Percentiles rank a stretch among this genome's conserved stretches.
Conservation (phyloP, 2,329 filamentous ascomycete species). For the Fusarium equiseti region DNA sequence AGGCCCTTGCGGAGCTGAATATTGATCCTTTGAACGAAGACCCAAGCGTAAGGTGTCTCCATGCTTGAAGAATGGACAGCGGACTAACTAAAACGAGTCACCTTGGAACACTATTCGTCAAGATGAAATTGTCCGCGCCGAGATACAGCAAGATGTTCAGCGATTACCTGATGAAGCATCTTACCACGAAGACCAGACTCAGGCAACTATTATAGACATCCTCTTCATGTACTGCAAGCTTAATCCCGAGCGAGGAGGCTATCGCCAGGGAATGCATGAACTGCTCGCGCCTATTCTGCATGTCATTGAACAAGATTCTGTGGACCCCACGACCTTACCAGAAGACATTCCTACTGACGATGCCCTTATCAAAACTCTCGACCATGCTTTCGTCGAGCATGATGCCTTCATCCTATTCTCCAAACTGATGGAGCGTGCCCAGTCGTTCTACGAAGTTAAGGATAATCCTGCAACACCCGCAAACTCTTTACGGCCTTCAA, state of each 20-base stretch:
- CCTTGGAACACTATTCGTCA: conserved; percentile 89
- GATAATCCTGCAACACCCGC: conserved; percentile 29
- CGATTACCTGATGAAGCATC: conserved; percentile 92
- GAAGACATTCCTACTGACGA: conserved; percentile 58
- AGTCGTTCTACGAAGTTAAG: conserved; percentile 83
- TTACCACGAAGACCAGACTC: conserved; percentile 83
- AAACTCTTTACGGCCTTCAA: conserved; percentile 32
- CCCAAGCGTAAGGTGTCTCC: conserved; percentile 59
- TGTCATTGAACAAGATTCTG: conserved; percentile 84
- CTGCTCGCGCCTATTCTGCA: conserved; percentile 89
- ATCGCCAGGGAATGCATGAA: conserved; percentile 99
- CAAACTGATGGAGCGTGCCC: conserved; percentile 87
- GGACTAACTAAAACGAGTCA: conserved; percentile 67
- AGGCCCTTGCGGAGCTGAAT: conserved; percentile 77
- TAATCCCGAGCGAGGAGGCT: conserved; percentile 85
- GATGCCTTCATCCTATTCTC: conserved; percentile 90
- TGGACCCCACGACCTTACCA: conserved; percentile 63
- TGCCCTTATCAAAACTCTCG: conserved; percentile 74
- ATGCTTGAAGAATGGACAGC: background rate
- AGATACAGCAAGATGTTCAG: conserved; percentile 95
- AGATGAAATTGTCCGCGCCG: conserved; percentile 85
- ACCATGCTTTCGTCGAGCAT: conserved; percentile 83
- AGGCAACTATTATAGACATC: conserved; percentile 86
- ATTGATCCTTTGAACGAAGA: conserved; percentile 91
- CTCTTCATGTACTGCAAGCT: conserved; percentile 96